Evolutionary conservation across 768 basidiomycete genomes (phyloP).

Genomic region (Podaxis carcinomalis): DNA sequence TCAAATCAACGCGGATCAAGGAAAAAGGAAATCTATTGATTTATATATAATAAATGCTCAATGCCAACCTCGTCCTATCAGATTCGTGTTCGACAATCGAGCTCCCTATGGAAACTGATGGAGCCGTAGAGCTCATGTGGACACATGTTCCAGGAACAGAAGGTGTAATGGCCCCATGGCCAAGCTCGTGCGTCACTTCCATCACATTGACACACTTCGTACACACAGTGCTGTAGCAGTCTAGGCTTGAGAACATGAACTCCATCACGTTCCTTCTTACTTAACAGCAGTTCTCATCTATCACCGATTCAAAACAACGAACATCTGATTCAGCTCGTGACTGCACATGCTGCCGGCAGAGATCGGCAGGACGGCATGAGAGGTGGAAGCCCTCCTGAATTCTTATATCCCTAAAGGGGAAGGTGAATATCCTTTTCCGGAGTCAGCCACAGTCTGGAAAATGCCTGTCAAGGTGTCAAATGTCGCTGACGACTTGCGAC

Average conservation of each 20-base stretch:
- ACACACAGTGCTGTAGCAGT: not conserved
- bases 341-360: not conserved
- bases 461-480: not conserved
- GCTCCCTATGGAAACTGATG: not conserved
- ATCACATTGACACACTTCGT: not conserved
- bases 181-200: not conserved
- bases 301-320: too few relatives aligned
- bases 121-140: not conserved
- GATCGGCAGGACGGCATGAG: not conserved
- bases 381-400: not conserved
- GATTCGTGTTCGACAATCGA: not conserved
- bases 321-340: too few relatives aligned
- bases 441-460: not conserved
- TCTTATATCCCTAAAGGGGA: conserved; percentile 3
- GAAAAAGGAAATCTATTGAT: not conserved
- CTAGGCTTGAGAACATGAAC: not conserved
- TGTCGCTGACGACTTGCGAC: not conserved
- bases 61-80: not conserved
- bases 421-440: conserved; percentile 9
- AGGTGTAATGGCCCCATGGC: not conserved
- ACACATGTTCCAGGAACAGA: not conserved
- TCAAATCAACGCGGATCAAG: conserved; percentile 2
- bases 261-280: not conserved
- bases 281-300: not conserved
- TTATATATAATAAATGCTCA: not conserved